A percentile compares a stretch with the other conserved stretches of the same genome.
These are phyloP conservation scores for Picochlorum sp. DNA, from an alignment of 139 green algal genomes.

Conservation along the genomic window DNA sequence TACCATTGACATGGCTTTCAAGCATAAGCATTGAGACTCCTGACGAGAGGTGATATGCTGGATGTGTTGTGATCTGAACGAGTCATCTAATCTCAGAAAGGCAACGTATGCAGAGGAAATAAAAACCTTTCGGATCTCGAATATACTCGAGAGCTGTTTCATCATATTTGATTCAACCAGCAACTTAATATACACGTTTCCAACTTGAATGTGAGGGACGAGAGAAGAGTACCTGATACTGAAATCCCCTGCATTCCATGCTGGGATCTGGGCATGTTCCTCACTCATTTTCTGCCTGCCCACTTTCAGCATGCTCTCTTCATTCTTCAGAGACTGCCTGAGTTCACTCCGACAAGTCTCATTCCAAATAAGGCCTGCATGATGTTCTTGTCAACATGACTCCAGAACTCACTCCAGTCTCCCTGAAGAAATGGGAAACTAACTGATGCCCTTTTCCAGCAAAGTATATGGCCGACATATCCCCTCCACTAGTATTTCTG, in stretches of 20 bases:
- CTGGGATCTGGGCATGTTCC: neutral
- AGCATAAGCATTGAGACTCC: constrained; percentile 41
- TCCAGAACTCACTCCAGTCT: constrained; percentile 83
- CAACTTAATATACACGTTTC: constrained; percentile 73
- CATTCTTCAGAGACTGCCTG: constrained; percentile 64
- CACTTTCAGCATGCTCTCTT: constrained; percentile 47
- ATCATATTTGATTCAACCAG: constrained; percentile 67
- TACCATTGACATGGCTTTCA: constrained; percentile 73
- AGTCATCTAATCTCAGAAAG: constrained; percentile 61
- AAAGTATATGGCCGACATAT: neutral
- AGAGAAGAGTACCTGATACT: constrained; percentile 65
- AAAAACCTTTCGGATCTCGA: constrained; percentile 64
- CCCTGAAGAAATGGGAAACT: neutral
- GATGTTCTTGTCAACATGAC: constrained; percentile 44
- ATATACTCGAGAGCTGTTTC: constrained; percentile 53
- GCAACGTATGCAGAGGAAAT: constrained; percentile 70
- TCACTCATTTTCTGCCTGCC: constrained; percentile 24
- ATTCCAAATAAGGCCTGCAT: constrained; percentile 86
- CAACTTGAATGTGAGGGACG: constrained; percentile 65
- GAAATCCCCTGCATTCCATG: constrained; percentile 83
- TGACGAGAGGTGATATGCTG: neutral
- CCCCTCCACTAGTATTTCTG: neutral
- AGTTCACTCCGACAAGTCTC: constrained; percentile 71
- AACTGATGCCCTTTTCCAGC: neutral
- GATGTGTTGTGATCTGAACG: neutral